Evolutionary conservation across 768 basidiomycete species (phyloP).

Genomic region (Tephrocybe sp.): DNA sequence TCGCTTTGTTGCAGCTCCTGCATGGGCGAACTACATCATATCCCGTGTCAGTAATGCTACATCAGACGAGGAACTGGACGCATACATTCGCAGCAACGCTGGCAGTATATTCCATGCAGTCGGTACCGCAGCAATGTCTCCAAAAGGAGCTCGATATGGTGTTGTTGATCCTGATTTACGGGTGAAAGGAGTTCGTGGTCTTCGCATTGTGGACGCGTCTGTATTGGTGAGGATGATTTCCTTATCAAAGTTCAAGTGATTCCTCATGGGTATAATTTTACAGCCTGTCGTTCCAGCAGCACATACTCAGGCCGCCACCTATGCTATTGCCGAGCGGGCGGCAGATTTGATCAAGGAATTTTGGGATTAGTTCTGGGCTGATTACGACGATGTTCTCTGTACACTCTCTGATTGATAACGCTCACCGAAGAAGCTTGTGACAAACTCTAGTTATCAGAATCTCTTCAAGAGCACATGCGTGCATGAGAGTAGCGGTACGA

Average conservation of each 20-base stretch:
- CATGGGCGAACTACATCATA: conserved; percentile 6
- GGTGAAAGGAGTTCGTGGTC: conserved; percentile 31
- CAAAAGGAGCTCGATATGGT: conserved; percentile 10
- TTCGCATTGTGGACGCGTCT: conserved; percentile 37
- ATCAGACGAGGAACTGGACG: conserved; percentile 29
- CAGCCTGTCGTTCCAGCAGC: conserved; percentile 5
- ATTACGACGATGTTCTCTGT: too few relatives aligned
- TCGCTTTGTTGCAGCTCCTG: conserved; percentile 6
- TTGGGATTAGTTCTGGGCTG: not conserved
- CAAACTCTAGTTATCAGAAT: too few relatives aligned
- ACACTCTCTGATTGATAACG: too few relatives aligned
- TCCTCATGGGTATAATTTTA: not conserved
- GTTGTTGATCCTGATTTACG: conserved; percentile 23
- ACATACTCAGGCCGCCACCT: conserved; percentile 7
- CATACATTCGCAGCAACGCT: conserved; percentile 20
- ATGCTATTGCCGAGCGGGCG: conserved; percentile 5
- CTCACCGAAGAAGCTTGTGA: too few relatives aligned
- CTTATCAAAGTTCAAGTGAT: not conserved
- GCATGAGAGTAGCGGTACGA: not conserved
- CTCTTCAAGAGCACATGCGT: not conserved
- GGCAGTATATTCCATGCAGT: conserved; percentile 24
- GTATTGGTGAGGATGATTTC: conserved; percentile 14
- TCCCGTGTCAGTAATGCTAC: conserved; percentile 13
- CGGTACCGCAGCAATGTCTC: conserved; percentile 25
- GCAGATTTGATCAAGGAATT: conserved; percentile 1